These are phyloP conservation scores for Staphylotrichum tortipilum DNA, from an alignment of 495 filamentous ascomycete species.

Conservation along the genomic window DNA sequence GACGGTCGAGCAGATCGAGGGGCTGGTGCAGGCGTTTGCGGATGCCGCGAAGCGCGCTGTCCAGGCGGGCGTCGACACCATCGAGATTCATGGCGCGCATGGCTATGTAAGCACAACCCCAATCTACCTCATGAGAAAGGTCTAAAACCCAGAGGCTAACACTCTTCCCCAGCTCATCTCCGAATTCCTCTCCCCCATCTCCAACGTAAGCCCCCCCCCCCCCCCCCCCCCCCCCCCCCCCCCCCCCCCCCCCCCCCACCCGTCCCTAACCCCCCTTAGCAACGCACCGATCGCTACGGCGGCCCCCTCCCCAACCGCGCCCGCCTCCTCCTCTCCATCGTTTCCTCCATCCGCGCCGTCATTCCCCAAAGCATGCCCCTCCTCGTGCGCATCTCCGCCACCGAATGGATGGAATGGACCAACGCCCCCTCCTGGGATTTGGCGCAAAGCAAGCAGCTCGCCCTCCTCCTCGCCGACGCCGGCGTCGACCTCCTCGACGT, in stretches of 20 bases:
- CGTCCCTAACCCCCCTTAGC: not conserved
- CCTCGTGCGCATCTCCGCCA: slow-evolving; percentile 59
- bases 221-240: not conserved
- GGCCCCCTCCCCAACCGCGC: slow-evolving; percentile 51
- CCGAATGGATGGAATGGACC: slow-evolving; percentile 59
- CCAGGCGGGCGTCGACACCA: slow-evolving; percentile 59
- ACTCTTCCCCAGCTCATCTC: too few relatives aligned
- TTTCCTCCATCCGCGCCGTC: slow-evolving; percentile 37
- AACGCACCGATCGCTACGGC: slow-evolving; percentile 48
- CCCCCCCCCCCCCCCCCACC: not conserved
- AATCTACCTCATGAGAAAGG: too few relatives aligned
- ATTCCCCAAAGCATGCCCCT: slow-evolving; percentile 57
- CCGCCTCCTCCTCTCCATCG: slow-evolving; percentile 38
- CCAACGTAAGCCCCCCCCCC: slow-evolving; percentile 35
- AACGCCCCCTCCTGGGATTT: slow-evolving; percentile 55
- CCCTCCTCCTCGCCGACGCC: slow-evolving; percentile 52
- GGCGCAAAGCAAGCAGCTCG: slow-evolving; percentile 51
- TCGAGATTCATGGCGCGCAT: slow-evolving; percentile 55
- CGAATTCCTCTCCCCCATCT: slow-evolving; percentile 54
- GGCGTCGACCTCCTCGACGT: slow-evolving; percentile 74
- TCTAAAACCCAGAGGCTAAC: too few relatives aligned
- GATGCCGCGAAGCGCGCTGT: slow-evolving; percentile 52
- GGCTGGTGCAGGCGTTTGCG: slow-evolving; percentile 52
- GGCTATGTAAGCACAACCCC: too few relatives aligned
- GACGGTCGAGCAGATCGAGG: slow-evolving; percentile 53